Percentiles rank a stretch among this genome's conserved stretches.
These are phyloP conservation scores for Colletotrichum sp. DNA, from an alignment of 2,329 filamentous ascomycete species.

Conservation along the genomic window DNA sequence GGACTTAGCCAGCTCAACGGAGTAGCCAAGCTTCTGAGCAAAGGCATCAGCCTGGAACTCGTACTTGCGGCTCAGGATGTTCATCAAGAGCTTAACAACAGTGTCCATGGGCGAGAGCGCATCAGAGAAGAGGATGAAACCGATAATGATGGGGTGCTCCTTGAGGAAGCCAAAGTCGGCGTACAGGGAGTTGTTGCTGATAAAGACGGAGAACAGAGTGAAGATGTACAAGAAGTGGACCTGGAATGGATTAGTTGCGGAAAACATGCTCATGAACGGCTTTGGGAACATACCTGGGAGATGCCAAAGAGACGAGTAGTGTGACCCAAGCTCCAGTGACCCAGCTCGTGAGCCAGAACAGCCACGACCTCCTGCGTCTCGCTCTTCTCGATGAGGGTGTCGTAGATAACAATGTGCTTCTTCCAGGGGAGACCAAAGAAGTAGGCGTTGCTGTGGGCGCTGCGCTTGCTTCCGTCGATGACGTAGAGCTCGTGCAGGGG, in stretches of 20 bases:
- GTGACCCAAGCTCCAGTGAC: conserved; percentile 96
- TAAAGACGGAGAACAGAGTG: conserved; percentile 93
- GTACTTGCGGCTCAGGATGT: conserved; percentile 90
- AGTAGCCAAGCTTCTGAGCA: conserved; percentile 83
- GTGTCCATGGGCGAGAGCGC: conserved; percentile 94
- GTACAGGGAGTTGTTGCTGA: conserved; percentile 93
- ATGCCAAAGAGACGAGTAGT: conserved; percentile 91
- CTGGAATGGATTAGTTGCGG: conserved; percentile 46
- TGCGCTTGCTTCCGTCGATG: conserved; percentile 90
- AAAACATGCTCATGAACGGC: not conserved
- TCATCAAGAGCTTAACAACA: conserved; percentile 95
- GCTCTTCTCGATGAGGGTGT: conserved; percentile 96
- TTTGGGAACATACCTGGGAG: conserved; percentile 65
- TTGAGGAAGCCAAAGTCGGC: conserved; percentile 86
- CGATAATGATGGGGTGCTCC: conserved; percentile 90
- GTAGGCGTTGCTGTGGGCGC: conserved; percentile 88
- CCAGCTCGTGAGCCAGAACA: conserved; percentile 92
- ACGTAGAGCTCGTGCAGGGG: conserved; percentile 92
- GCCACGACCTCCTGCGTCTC: conserved; percentile 91
- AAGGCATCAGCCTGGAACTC: conserved; percentile 97
- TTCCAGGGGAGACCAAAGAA: conserved; percentile 99
- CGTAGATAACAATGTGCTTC: conserved; percentile 99
- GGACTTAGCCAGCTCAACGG: conserved; percentile 80
- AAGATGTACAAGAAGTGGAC: conserved; percentile 97
- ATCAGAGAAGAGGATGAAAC: conserved; percentile 97